phyloP scores from a whole-genome alignment of 306 rosid genomes.

The Quercus berberidifolia region DNA sequence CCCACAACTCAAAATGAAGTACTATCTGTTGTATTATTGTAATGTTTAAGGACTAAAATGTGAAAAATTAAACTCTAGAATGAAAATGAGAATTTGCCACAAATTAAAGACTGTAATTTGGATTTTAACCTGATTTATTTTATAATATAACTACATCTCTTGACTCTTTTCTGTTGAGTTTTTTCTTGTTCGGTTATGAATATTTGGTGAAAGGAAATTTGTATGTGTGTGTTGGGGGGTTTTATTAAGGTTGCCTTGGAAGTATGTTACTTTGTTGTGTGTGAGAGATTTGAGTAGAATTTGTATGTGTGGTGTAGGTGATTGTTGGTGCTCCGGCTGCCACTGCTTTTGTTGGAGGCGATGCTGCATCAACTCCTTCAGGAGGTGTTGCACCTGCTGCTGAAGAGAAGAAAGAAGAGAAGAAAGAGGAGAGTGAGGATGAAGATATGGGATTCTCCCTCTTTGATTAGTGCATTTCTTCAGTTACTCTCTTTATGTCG shows the following conservation, averaged over 20 bases:
- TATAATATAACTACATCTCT: too few relatives aligned
- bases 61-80: too few relatives aligned
- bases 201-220: not conserved
- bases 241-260: not conserved
- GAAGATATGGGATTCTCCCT: slow-evolving; percentile 75
- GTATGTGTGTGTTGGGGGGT: too few relatives aligned
- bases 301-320: slow-evolving; percentile 42
- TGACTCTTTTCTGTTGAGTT: too few relatives aligned
- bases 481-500: not conserved
- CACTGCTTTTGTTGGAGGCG: slow-evolving; percentile 47
- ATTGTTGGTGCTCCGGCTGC: slow-evolving; percentile 54
- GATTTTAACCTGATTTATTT: too few relatives aligned
- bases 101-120: too few relatives aligned
- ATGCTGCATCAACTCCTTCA: slow-evolving; percentile 49
- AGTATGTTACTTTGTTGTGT: not conserved
- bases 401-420: slow-evolving; percentile 57
- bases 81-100: too few relatives aligned
- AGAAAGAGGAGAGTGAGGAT: slow-evolving; percentile 70
- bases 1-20: too few relatives aligned
- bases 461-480: slow-evolving; percentile 53
- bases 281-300: not conserved
- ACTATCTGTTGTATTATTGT: too few relatives aligned
- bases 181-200: too few relatives aligned
- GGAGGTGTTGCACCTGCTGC: slow-evolving; percentile 52
- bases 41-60: too few relatives aligned